These are phyloP conservation scores for Ogataea pilisensis DNA, from an alignment of 805 yeast genomes.

Conservation along the genomic window DNA sequence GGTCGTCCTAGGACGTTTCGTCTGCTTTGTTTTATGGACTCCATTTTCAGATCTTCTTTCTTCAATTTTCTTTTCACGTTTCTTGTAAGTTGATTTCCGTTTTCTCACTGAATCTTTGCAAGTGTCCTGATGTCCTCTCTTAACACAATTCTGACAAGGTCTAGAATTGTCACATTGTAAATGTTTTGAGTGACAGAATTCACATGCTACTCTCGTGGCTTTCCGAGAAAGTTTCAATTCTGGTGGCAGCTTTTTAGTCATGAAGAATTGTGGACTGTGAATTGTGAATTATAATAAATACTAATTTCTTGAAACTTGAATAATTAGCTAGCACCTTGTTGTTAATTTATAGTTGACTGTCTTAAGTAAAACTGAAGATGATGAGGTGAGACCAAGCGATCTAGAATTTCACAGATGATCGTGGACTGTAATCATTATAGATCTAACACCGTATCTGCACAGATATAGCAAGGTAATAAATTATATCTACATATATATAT, in stretches of 20 bases:
- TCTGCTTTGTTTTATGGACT: background rate
- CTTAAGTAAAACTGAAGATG: too few relatives aligned
- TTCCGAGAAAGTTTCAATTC: slow-evolving; percentile 51
- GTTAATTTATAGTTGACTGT: too few relatives aligned
- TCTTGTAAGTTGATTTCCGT: slow-evolving; percentile 18
- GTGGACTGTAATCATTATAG: too few relatives aligned
- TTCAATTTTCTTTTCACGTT: slow-evolving; percentile 1
- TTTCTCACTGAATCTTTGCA: slow-evolving; percentile 61
- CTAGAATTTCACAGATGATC: too few relatives aligned
- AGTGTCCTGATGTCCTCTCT: slow-evolving; percentile 46
- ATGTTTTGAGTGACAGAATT: slow-evolving; percentile 69
- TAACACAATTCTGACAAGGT: slow-evolving; percentile 69
- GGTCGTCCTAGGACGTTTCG: background rate
- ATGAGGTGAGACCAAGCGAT: too few relatives aligned
- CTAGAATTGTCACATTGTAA: slow-evolving; percentile 66
- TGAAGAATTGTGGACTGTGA: too few relatives aligned
- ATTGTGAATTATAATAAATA: too few relatives aligned
- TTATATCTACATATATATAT: too few relatives aligned
- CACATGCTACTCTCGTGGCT: slow-evolving; percentile 68
- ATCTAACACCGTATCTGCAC: too few relatives aligned
- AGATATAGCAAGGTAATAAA: too few relatives aligned
- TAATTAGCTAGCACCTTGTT: too few relatives aligned
- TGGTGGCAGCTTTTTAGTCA: slow-evolving; percentile 60
- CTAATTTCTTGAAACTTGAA: too few relatives aligned
- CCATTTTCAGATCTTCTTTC: background rate